Conservation (phyloP, 176 grass and related monocot species). For the Triticum urartu region DNA sequence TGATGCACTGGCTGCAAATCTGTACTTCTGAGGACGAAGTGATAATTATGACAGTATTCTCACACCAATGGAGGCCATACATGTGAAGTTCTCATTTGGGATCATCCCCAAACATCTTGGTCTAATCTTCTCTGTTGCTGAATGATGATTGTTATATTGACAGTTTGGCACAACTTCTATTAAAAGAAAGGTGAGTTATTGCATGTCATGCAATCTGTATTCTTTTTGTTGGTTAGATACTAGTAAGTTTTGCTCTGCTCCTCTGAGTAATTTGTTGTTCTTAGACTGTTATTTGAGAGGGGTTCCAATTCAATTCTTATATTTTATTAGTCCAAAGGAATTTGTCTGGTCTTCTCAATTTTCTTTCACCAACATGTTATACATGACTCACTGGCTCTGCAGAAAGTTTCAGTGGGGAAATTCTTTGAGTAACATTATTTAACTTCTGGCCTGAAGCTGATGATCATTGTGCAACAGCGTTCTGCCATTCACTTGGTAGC, state of each 20-base stretch:
- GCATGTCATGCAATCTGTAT: neutral
- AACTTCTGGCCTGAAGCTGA: neutral
- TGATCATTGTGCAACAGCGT: neutral
- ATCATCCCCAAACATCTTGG: neutral
- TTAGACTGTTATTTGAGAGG: neutral
- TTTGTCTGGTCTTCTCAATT: neutral
- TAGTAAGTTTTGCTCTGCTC: neutral
- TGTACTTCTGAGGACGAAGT: neutral
- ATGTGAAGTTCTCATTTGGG: neutral
- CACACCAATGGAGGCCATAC: neutral
- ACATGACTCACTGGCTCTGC: neutral
- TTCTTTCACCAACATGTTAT: neutral
- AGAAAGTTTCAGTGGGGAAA: no score
- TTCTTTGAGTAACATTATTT: no score
- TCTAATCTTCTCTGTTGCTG: neutral
- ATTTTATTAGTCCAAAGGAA: neutral
- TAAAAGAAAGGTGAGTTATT: constrained; percentile 6
- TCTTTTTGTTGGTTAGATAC: constrained; percentile 10
- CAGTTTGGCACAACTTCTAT: neutral
- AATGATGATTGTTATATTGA: neutral
- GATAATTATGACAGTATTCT: neutral
- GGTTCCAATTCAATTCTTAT: constrained; percentile 3
- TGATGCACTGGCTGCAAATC: neutral
- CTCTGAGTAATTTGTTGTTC: neutral
- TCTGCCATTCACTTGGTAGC: neutral